Base-by-base conservation (phyloP, 2,329 filamentous ascomycete species). In the Drechslerella dactyloides region DNA sequence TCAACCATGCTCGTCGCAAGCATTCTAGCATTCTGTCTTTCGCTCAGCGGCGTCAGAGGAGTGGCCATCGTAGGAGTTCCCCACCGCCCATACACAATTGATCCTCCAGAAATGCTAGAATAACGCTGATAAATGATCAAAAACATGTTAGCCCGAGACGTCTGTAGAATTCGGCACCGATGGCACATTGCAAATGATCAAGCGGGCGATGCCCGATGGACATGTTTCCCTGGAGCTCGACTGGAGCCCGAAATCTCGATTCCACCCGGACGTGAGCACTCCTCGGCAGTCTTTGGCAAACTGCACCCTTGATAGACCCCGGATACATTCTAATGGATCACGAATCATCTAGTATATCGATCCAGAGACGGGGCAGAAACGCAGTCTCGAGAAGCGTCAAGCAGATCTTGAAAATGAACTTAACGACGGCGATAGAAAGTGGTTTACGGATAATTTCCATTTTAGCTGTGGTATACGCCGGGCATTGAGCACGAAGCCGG, bases 31-130 rank as follows among this genome's bases (percentile, higher is more conserved):
- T 46, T 17, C 23, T 46, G 40, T 6, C 40, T 58, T 1, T 50
- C 35, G 33, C 15, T 58, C 35, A 3, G 51, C 17, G 58, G 48
- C 2, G 30, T 50, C 10, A n/a, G 53, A 1, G 35, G 46, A 13
- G n/a, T 21, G 15, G 55, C 51, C 2, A 52, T 58, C 55, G 66
- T 70, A 70, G 5, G 58, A 27, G 42, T 51, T 17, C 51, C 35
- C n/a, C n/a, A n/a, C n/a, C n/a, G n/a, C n/a, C n/a, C n/a, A n/a
- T n/a, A n/a, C n/a, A n/a, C n/a, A n/a, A n/a, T n/a, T n/a, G n/a
- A n/a, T n/a, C n/a, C n/a, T n/a, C n/a, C n/a, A n/a, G n/a, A n/a
- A n/a, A n/a, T n/a, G n/a, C n/a, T n/a, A n/a, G n/a, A n/a, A n/a
- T n/a, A n/a, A n/a, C n/a, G n/a, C n/a, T n/a, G n/a, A n/a, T n/a